Evolutionary conservation across 345 rosid species (phyloP), one percentile per base, ranked within the genome.

Genomic region (Corchorus olitorius): DNA sequence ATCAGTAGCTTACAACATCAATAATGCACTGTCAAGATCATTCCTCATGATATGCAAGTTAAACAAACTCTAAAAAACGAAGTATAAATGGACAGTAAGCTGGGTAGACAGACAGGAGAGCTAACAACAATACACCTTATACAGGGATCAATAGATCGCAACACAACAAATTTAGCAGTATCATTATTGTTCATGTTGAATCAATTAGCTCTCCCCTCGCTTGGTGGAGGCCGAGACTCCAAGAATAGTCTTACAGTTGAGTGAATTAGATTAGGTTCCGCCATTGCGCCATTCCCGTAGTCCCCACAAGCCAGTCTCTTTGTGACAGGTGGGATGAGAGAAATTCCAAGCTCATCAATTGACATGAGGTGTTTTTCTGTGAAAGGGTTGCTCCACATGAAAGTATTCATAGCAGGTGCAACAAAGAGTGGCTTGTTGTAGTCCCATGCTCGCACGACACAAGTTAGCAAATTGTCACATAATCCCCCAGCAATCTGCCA

Each of bases 321-420:
- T 39, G 90, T 73, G 61, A 92, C 90, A 0, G 98, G 97, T 15
- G 97, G 98, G 80, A 96, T 92, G 17, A 93, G 89, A 60, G 92
- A 83, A 74, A 93, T 88, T 70, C 98, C 98, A 39, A 96, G 94
- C 46, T 96, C 99, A 72, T 92, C 98, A 37, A 91, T 84, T 27
- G 86, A 76, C 91, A 91, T 82, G 3, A 93, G 89, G 86, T 96
- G 99, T 17, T 90, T 76, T 74, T 93, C 98, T 0, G 98, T 92
- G 81, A 96, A 93, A 77, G 97, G 96, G 79, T 92, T 96, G 54
- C 73, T 91, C 98, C 99, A 96, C 94, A 89, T 93, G 81, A 93
- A 87, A 53, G 93, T 92, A 81, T 93, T 92, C 98, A 92, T 96
- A 0, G 97, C 88, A 0, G 97, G 98, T 3, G 98, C 97, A 19